Conservation (phyloP, 2,329 filamentous ascomycete species). For the Colletotrichum plurivorum region DNA sequence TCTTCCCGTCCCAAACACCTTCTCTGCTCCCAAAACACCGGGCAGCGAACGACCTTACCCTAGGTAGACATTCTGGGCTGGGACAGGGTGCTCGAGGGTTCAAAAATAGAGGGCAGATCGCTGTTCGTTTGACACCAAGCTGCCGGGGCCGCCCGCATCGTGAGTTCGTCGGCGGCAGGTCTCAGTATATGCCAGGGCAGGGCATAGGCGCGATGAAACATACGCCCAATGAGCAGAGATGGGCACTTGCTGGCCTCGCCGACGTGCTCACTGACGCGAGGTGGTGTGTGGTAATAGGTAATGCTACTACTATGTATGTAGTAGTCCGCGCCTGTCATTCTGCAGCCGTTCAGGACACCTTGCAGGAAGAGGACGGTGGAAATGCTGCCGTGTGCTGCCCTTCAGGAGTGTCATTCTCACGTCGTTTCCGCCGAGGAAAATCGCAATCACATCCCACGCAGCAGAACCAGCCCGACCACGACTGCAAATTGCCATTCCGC, state of each 20-base stretch:
- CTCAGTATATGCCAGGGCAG: conserved; percentile 31
- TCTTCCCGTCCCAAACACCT: conserved; percentile 21
- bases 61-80: too few species aligned
- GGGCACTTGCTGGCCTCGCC: too few species aligned
- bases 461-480: background rate
- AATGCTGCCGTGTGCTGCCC: background rate
- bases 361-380: conserved; percentile 1
- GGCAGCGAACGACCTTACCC: background rate
- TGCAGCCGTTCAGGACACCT: background rate
- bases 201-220: conserved; percentile 26
- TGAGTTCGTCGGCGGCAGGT: conserved; percentile 27
- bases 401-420: background rate
- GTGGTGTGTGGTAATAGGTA: too few species aligned
- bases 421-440: background rate
- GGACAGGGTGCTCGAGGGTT: background rate
- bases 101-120: conserved; percentile 34
- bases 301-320: too few species aligned
- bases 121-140: conserved; percentile 21
- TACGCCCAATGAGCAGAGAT: conserved; percentile 29
- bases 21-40: conserved; percentile 24
- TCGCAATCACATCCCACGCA: background rate
- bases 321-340: too few species aligned
- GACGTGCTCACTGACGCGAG: too few species aligned
- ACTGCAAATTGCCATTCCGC: conserved; percentile 25
- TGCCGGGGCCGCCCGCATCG: conserved; percentile 13